A percentile compares a stretch with the other conserved stretches of the same genome.
Evolutionary conservation across 225 moss, liverwort and hornwort species (phyloP).

Genomic region (Bryoerythrophyllum caledonicum): DNA sequence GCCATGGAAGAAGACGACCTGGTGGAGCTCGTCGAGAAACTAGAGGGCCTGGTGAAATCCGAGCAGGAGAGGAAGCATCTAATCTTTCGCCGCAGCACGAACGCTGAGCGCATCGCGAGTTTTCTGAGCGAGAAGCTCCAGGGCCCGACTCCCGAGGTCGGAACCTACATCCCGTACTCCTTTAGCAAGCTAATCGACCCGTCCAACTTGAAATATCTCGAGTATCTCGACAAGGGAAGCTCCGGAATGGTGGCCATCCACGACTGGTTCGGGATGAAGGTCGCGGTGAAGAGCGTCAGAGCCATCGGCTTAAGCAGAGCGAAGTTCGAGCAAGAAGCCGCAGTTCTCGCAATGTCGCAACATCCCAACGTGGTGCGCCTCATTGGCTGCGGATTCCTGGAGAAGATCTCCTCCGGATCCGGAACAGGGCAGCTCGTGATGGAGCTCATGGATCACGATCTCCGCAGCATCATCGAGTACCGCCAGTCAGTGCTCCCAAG

Average conservation of each 20-base stretch:
- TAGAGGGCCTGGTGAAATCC: not conserved
- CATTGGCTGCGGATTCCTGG: constrained; percentile 29
- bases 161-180: not conserved
- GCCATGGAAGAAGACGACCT: constrained; percentile 10
- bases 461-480: constrained; percentile 30
- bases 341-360: constrained; percentile 4
- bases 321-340: not conserved
- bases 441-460: constrained; percentile 41
- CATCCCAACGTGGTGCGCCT: constrained; percentile 42
- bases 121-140: constrained; percentile 10
- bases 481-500: not conserved
- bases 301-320: not conserved
- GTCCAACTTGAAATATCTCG: not conserved
- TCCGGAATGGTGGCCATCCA: constrained; percentile 27
- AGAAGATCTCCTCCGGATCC: not conserved
- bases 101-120: not conserved
- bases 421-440: constrained; percentile 17
- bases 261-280: constrained; percentile 3
- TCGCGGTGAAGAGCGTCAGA: constrained; percentile 12
- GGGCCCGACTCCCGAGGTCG: not conserved
- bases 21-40: not conserved
- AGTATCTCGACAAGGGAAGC: constrained; percentile 21
- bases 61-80: not conserved
- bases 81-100: not conserved
- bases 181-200: not conserved